Base-by-base conservation (phyloP, 345 rosid species). In the Eucalyptus regnans region DNA sequence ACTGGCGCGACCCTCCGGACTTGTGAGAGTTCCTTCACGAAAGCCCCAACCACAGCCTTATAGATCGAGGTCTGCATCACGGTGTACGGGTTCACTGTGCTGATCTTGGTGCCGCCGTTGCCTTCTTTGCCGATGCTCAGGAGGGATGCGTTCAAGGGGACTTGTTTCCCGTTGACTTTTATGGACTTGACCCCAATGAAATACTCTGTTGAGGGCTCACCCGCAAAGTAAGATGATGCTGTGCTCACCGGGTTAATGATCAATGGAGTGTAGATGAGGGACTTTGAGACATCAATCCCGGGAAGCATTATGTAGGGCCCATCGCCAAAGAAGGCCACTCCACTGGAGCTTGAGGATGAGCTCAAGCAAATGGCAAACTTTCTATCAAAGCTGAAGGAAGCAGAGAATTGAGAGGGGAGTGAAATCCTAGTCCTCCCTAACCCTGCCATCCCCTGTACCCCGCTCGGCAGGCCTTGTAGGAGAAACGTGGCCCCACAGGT, bases 51-150 rank as follows among this genome's bases (percentile, higher is more conserved):
- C 27, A 95, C 92, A 10, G 96, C 96, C 1, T 90, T 90, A 89
- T 83, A 95, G 79, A 96, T 95, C 7, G 97, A 93, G 5, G 92
- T 86, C 86, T 95, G 93, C 90, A 96, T 12, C 50, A 93, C 91
- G 1, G 97, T 95, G 94, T 95, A 95, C 1, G 97, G 95, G 16
- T 95, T 37, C 62, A 95, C 96, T 1, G 97, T 93, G 94, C 97
- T 96, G 88, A 97, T 91, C 88, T 95, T 95, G n/a, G 98, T 97
- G 49, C 97, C 97, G 3, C 96, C 96, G 6, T 86, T 23, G 52
- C 97, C 96, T 56, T 90, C 60, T 18, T 87, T 88, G 48, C 14
- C 58, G 54, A 93, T 92, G 27, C 89, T 41, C 13, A 94, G 50
- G 76, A 94, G 81, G 11, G 94, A 54, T 29, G 89, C 22, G 41